Conservation (phyloP, 345 rosid species). For the Capsella bursapastoris region DNA sequence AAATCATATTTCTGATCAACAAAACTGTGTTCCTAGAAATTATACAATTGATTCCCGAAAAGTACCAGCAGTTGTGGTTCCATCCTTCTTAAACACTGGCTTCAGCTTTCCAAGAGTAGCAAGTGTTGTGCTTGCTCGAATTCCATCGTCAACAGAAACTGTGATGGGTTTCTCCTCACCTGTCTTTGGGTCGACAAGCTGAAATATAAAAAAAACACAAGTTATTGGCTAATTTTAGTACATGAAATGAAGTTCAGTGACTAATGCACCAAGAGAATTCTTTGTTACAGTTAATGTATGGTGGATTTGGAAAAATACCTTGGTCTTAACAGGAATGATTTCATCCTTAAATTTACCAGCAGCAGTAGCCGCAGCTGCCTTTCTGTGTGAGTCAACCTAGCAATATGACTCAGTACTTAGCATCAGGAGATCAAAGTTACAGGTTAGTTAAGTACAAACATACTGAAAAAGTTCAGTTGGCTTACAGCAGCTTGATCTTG, state of each 20-base stretch:
- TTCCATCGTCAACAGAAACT: constrained; percentile 93
- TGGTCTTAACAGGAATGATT: constrained; percentile 88
- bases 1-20: neutral
- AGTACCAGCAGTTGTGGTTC: constrained; percentile 95
- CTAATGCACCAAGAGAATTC: constrained; percentile 1
- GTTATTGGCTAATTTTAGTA: constrained; percentile 23
- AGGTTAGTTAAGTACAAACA: constrained; percentile 7
- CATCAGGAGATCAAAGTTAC: neutral
- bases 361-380: constrained; percentile 98
- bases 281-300: neutral
- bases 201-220: constrained; percentile 38
- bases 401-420: constrained; percentile 29
- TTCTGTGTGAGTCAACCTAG: constrained; percentile 96
- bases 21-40: neutral
- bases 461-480: constrained; percentile 30
- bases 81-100: constrained; percentile 93
- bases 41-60: neutral
- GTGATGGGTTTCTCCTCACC: constrained; percentile 81
- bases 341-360: constrained; percentile 96
- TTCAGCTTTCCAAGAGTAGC: constrained; percentile 76
- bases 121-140: constrained; percentile 73
- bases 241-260: constrained; percentile 15
- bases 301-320: constrained; percentile 55
- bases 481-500: constrained; percentile 99
- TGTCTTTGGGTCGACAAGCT: constrained; percentile 96